Conservation (phyloP, 2,329 filamentous ascomycete species). For the Eurotiales sp. region DNA sequence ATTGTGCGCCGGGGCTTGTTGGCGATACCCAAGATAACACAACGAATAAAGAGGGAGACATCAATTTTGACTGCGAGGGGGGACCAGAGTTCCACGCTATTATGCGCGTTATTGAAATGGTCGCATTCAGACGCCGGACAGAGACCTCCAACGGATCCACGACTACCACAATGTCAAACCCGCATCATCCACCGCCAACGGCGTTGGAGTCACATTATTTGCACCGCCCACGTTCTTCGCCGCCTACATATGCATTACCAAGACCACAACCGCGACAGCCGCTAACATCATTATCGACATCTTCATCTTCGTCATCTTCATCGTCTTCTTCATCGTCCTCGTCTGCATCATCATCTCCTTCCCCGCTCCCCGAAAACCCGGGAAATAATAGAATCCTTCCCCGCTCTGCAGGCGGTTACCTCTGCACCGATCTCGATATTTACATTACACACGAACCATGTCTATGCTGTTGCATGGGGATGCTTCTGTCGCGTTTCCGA, state of each 20-base stretch:
- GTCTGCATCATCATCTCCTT: too few species aligned
- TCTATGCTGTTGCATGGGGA: conserved; percentile 94
- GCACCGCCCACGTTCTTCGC: conserved; percentile 29
- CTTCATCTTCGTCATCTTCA: too few species aligned
- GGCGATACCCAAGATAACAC: neutral
- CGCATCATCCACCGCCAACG: conserved; percentile 37
- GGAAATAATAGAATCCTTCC: conserved; percentile 56
- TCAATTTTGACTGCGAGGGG: conserved; percentile 36
- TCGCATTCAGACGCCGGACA: conserved; percentile 38
- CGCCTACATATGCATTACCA: conserved; percentile 8
- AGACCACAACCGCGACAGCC: too few species aligned
- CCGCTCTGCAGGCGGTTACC: conserved; percentile 76
- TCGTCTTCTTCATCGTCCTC: too few species aligned
- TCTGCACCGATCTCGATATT: conserved; percentile 89
- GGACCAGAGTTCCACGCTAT: conserved; percentile 45
- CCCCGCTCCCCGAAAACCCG: too few species aligned
- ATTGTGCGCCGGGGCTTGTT: conserved; percentile 18
- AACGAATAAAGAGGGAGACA: conserved; percentile 14
- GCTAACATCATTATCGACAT: too few species aligned
- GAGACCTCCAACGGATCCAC: conserved; percentile 10
- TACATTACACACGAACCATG: conserved; percentile 96
- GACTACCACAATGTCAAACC: neutral
- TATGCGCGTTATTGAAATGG: conserved; percentile 43
- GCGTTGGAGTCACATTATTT: conserved; percentile 38
- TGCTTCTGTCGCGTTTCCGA: conserved; percentile 88